Evolutionary conservation across 768 basidiomycete genomes (phyloP), one percentile per base, ranked within the genome.

Genomic region (Butyriboletus loyo): DNA sequence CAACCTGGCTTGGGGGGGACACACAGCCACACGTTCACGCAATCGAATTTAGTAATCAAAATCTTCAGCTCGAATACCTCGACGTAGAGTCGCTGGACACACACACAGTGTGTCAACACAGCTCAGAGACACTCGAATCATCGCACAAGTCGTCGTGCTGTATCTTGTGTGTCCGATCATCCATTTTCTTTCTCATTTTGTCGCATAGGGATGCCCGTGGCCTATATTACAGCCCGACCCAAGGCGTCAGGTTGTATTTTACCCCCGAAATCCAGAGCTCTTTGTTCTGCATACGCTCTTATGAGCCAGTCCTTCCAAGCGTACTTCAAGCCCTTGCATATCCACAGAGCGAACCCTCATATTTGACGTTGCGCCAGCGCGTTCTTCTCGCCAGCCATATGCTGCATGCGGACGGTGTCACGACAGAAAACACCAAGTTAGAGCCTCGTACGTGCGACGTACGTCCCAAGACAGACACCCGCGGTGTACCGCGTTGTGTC

Each of bases 1-100:
- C n/a, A n/a, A n/a, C n/a, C 21, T 15, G 34, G 21, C 24, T 24
- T 37, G 25, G 49, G 46, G 30, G 27, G 19, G 22, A 25, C 42
- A 3, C 58, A 61, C 56, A 59, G 60, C 60, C 60, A 58, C 60
- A 54, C 28, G 30, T 2, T 28, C 13, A 37, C 45, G 48, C 50
- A 38, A 48, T 44, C 17, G 9, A 11, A 35, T 21, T 52, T 27
- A 28, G 38, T 52, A 52, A 52, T 47, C 44, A 35, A 40, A 37
- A 19, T 19, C 27, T 27, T 27, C 5, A 32, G 9, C 31, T 32
- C 14, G 31, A 32, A 14, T 32, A 15, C 4, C n/a, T 11, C 10
- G 36, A 19, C 36, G n/a, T n/a, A n/a, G n/a, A 37, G 19, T 37
- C 36, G 11, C 10, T 7, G 4, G 19, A 24, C 24, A 10, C 22